Evolutionary conservation across 352 stramenopile species (phyloP).

Genomic region (Pythium apleroticum): DNA sequence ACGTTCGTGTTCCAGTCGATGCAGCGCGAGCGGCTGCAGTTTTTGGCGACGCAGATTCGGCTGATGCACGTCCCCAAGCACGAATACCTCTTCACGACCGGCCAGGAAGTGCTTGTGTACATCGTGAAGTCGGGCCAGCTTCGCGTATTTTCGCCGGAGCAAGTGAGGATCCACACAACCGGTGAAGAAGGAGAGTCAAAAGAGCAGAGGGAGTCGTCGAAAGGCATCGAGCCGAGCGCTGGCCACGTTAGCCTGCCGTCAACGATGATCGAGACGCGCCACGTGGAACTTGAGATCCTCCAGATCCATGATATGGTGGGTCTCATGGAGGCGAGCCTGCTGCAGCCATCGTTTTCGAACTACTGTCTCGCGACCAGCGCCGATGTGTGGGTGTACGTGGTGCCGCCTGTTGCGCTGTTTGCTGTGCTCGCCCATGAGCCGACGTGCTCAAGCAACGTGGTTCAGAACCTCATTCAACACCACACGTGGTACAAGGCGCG

Average conservation of each 20-base stretch:
- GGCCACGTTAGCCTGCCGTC: neutral
- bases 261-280: conserved; percentile 28
- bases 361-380: conserved; percentile 46
- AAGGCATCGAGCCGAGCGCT: neutral
- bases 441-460: conserved; percentile 32
- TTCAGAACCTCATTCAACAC: conserved; percentile 43
- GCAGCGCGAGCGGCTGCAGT: conserved; percentile 35
- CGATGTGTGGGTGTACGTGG: conserved; percentile 31
- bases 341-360: conserved; percentile 40
- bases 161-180: conserved; percentile 20
- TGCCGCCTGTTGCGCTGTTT: conserved; percentile 37
- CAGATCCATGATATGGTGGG: conserved; percentile 46
- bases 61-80: conserved; percentile 31
- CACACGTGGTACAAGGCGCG: conserved; percentile 56
- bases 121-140: conserved; percentile 48
- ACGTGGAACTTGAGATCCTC: conserved; percentile 60
- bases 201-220: neutral
- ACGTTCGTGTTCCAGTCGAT: conserved; percentile 51
- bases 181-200: conserved; percentile 3
- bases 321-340: conserved; percentile 38
- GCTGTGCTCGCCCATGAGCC: conserved; percentile 40
- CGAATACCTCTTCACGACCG: conserved; percentile 61
- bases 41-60: conserved; percentile 45
- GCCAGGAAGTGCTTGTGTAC: conserved; percentile 44
- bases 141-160: conserved; percentile 38